Conservation (phyloP, 2,329 filamentous ascomycete species). For the Chlorencoelia australis region DNA sequence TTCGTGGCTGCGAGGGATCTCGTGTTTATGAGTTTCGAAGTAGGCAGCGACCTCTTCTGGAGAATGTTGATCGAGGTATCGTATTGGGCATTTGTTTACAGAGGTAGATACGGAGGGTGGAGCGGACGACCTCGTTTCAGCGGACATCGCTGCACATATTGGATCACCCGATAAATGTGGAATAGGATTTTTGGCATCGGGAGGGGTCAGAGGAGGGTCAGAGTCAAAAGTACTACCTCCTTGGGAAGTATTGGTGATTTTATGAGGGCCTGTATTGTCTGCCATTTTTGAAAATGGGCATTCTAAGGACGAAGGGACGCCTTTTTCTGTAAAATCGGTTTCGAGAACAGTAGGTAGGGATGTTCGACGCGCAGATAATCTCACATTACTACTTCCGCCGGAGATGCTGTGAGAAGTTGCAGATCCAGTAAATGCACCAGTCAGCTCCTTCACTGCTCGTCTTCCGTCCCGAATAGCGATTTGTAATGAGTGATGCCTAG, state of each 20-base stretch:
- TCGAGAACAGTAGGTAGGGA: conserved; percentile 61
- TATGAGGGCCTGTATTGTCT: conserved; percentile 11
- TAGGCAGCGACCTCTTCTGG: conserved; percentile 90
- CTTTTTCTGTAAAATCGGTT: conserved; percentile 82
- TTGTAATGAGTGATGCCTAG: conserved; percentile 47
- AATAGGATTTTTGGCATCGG: conserved; percentile 30
- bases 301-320: conserved; percentile 66
- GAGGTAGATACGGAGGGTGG: conserved; percentile 40
- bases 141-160: conserved; percentile 54
- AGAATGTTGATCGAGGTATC: conserved; percentile 83
- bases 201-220: conserved; percentile 17
- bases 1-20: conserved; percentile 86
- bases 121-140: conserved; percentile 38
- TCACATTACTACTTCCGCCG: conserved; percentile 29
- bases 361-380: conserved; percentile 36
- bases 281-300: conserved; percentile 60
- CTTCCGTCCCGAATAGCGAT: conserved; percentile 55
- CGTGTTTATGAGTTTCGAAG: conserved; percentile 91
- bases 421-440: conserved; percentile 35
- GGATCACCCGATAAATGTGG: conserved; percentile 46
- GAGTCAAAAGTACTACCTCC: conserved; percentile 18
- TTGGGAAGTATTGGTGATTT: conserved; percentile 12
- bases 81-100: conserved; percentile 74
- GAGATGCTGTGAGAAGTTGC: conserved; percentile 32
- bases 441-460: conserved; percentile 43